Conservation (phyloP, 208 protist genomes). For the Balamuthia mandrillaris region DNA sequence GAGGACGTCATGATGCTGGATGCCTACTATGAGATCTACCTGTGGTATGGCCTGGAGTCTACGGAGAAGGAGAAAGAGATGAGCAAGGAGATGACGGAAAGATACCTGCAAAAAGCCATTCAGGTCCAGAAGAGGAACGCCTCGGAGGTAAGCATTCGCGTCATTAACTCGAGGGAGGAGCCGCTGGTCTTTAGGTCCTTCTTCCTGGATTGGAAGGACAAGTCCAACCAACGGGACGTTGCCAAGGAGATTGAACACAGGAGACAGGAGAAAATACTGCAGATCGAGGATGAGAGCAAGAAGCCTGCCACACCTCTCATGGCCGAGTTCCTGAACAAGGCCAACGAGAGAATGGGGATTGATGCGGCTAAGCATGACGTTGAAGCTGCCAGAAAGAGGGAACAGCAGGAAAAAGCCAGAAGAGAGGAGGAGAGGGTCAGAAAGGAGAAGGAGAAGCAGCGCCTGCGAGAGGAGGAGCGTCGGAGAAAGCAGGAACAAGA, state of each 20-base stretch:
- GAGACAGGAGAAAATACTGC: conserved; percentile 13
- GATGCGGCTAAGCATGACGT: background rate
- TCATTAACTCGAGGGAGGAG: conserved; percentile 20
- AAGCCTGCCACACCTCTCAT: background rate
- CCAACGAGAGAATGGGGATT: conserved; percentile 4
- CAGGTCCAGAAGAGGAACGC: background rate
- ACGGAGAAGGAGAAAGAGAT: conserved; percentile 33
- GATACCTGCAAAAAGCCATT: background rate
- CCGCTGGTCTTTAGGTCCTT: background rate
- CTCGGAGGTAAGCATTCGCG: background rate
- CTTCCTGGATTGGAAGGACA: conserved; percentile 20
- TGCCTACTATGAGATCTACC: conserved; percentile 37
- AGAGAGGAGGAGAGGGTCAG: background rate
- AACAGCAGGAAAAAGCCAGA: background rate
- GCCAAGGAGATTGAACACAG: background rate
- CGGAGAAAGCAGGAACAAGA: too few species aligned
- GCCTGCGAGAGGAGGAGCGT: too few species aligned
- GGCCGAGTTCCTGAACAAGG: conserved; percentile 6
- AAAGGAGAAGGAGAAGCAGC: background rate
- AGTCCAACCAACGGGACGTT: background rate
- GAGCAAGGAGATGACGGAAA: conserved; percentile 29
- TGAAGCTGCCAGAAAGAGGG: too few species aligned
- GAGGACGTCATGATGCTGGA: conserved; percentile 62
- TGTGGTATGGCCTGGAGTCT: conserved; percentile 32
- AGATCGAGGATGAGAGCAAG: conserved; percentile 1